Percentiles rank a stretch among this genome's conserved stretches.
Evolutionary conservation across 2,329 filamentous ascomycete genomes (phyloP).

Genomic region (Lecanosticta acicola): DNA sequence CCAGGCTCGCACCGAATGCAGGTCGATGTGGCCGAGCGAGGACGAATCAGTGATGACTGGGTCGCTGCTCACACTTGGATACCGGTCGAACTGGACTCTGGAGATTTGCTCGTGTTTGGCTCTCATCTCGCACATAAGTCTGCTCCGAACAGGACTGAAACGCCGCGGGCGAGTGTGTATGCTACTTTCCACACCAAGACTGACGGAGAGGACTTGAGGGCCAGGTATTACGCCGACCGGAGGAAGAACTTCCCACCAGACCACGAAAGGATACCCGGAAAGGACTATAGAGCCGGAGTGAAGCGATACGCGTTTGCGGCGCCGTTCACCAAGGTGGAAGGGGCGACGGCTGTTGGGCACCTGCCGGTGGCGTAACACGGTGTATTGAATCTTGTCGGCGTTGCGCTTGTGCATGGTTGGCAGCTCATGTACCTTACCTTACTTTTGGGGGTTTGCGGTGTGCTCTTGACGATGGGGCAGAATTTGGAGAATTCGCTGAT

Average conservation of each 20-base stretch:
- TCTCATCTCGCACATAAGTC: slow-evolving; percentile 39
- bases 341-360: slow-evolving; percentile 1
- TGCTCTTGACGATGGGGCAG: too few relatives aligned
- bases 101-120: slow-evolving; percentile 38
- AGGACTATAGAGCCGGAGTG: slow-evolving; percentile 24
- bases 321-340: slow-evolving; percentile 23
- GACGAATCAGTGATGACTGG: slow-evolving; percentile 35
- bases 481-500: too few relatives aligned
- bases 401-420: too few relatives aligned
- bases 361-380: too few relatives aligned
- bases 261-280: slow-evolving; percentile 27
- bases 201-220: slow-evolving; percentile 39
- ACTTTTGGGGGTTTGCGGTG: too few relatives aligned
- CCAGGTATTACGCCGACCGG: slow-evolving; percentile 40
- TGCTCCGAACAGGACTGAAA: slow-evolving; percentile 32
- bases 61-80: slow-evolving; percentile 34
- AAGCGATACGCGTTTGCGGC: slow-evolving; percentile 25
- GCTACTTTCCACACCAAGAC: slow-evolving; percentile 39
- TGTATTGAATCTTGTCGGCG: too few relatives aligned
- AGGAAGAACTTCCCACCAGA: slow-evolving; percentile 39
- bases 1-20: slow-evolving; percentile 36
- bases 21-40: slow-evolving; percentile 32
- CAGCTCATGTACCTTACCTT: too few relatives aligned
- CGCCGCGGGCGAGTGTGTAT: slow-evolving; percentile 38
- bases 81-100: slow-evolving; percentile 32